Percentiles rank a stretch among this genome's conserved stretches.
Conservation (phyloP, 305 asterid species). For the Fraxinus dipetala region DNA sequence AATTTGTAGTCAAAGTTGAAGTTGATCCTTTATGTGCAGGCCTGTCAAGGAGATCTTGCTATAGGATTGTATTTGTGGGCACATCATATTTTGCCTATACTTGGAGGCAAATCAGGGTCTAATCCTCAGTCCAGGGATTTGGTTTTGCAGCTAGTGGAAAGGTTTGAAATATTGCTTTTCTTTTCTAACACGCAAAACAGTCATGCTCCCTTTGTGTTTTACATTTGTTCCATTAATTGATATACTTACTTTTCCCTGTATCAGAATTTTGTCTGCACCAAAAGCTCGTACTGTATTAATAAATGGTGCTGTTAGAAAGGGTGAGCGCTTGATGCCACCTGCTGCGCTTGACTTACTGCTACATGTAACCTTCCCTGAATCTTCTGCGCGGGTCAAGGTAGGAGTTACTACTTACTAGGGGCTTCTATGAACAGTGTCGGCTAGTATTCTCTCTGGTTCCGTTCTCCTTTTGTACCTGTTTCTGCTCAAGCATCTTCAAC, state of each 20-base stretch:
- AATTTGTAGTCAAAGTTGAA: constrained; percentile 25
- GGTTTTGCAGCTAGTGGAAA: constrained; percentile 80
- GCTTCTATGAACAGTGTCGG: neutral
- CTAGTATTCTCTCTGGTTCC: constrained; percentile 5
- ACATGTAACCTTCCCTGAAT: constrained; percentile 58
- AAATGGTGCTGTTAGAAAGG: constrained; percentile 67
- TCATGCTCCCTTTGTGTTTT: constrained; percentile 11
- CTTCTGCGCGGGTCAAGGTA: constrained; percentile 72
- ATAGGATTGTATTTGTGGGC: constrained; percentile 78
- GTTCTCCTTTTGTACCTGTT: constrained; percentile 4
- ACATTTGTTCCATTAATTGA: neutral
- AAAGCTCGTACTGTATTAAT: constrained; percentile 64
- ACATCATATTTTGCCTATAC: constrained; percentile 62
- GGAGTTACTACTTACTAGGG: neutral
- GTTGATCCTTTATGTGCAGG: constrained; percentile 39
- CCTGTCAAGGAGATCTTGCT: constrained; percentile 72
- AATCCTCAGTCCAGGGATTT: constrained; percentile 71
- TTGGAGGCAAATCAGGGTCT: constrained; percentile 73
- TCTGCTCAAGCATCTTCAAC: neutral
- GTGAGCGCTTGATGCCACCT: constrained; percentile 74
- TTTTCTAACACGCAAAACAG: neutral
- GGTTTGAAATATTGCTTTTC: constrained; percentile 39
- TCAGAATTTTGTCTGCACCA: constrained; percentile 68
- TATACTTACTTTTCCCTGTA: constrained; percentile 3
- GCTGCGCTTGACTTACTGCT: constrained; percentile 59